A percentile compares a stretch with the other conserved stretches of the same genome.
These are phyloP conservation scores for Lachnum nothofagi DNA, from an alignment of 2,329 filamentous ascomycete genomes.

Conservation along the genomic window DNA sequence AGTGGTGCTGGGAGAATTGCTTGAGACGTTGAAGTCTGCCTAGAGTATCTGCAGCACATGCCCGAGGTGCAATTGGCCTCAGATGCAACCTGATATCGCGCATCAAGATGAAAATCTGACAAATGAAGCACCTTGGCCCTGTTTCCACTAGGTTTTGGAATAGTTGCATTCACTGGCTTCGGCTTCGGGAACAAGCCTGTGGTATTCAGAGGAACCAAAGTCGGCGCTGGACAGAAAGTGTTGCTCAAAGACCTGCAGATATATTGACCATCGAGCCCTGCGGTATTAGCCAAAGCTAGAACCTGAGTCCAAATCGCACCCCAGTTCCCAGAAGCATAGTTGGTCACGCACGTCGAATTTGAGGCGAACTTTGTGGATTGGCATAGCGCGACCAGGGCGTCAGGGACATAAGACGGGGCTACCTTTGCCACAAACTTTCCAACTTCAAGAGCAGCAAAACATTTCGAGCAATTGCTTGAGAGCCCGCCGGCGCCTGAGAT, in stretches of 20 bases:
- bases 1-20: slow-evolving; percentile 44
- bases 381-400: slow-evolving; percentile 48
- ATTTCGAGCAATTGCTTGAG: slow-evolving; percentile 47
- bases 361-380: slow-evolving; percentile 42
- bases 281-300: slow-evolving; percentile 47
- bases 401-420: slow-evolving; percentile 45
- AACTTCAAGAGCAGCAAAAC: slow-evolving; percentile 45
- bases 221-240: slow-evolving; percentile 44
- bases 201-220: slow-evolving; percentile 41
- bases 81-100: slow-evolving; percentile 47
- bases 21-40: slow-evolving; percentile 34
- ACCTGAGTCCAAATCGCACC: slow-evolving; percentile 56
- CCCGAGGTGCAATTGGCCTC: slow-evolving; percentile 49
- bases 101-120: slow-evolving; percentile 52
- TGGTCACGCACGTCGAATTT: slow-evolving; percentile 43
- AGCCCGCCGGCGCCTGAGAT: slow-evolving; percentile 35
- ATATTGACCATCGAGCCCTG: slow-evolving; percentile 50
- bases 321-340: slow-evolving; percentile 43
- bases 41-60: slow-evolving; percentile 46
- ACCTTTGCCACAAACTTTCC: slow-evolving; percentile 47
- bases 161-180: slow-evolving; percentile 42
- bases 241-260: slow-evolving; percentile 49
- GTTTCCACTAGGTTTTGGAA: slow-evolving; percentile 46
- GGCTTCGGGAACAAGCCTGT: slow-evolving; percentile 48
- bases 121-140: slow-evolving; percentile 52